Conservation (phyloP, 2,329 filamentous ascomycete genomes). For the Hypoxylon sp. region DNA sequence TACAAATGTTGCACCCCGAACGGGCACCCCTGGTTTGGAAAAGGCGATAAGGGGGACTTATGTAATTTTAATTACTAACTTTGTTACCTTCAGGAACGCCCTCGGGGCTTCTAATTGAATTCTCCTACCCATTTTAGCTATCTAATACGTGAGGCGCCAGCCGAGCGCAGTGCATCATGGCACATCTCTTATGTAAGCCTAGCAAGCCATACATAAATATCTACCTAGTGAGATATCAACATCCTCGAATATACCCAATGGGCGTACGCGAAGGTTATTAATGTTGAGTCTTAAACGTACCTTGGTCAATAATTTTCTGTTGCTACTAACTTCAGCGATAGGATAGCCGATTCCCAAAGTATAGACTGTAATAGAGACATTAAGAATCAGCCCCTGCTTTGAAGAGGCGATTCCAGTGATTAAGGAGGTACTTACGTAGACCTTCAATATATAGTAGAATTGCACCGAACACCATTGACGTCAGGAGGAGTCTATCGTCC, state of each 20-base stretch:
- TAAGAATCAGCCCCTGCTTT: not conserved
- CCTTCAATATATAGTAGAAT: conserved; percentile 11
- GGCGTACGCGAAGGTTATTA: not conserved
- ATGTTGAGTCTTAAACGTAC: not conserved
- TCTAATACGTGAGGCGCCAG: not conserved
- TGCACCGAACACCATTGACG: conserved; percentile 9
- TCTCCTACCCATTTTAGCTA: conserved; percentile 1
- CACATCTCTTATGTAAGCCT: no score
- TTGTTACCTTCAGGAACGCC: not conserved
- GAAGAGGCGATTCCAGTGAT: no score
- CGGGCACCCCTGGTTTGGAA: conserved; percentile 42
- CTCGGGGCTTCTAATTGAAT: not conserved
- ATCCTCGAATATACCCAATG: not conserved
- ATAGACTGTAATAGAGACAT: conserved; percentile 11
- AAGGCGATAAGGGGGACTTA: conserved; percentile 14
- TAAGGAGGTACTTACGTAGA: conserved; percentile 17
- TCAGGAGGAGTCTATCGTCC: conserved; percentile 21
- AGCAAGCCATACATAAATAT: no score
- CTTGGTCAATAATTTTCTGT: not conserved
- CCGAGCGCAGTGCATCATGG: no score
- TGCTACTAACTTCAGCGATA: conserved; percentile 4
- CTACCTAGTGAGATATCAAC: conserved; percentile 1
- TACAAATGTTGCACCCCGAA: conserved; percentile 47
- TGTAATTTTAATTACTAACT: not conserved
- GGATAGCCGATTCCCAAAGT: conserved; percentile 21